Conservation (phyloP, 768 basidiomycete genomes). For the Amanita inopinata region DNA sequence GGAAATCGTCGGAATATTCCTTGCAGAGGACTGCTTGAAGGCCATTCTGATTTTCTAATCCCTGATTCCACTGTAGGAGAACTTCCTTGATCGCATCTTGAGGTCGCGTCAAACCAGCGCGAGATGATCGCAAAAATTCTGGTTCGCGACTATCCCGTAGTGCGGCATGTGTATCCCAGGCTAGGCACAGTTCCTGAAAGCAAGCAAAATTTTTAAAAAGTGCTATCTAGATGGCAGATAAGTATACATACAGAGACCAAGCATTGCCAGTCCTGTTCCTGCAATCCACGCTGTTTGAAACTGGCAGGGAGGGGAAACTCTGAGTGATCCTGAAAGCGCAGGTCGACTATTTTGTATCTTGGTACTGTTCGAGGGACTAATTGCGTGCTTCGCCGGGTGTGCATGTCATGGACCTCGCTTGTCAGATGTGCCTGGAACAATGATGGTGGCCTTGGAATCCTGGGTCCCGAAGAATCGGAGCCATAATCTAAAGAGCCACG, state of each 20-base stretch:
- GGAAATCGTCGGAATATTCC: slow-evolving; percentile 14
- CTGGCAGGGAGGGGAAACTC: slow-evolving; percentile 11
- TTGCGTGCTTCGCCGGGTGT: neutral
- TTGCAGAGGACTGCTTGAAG: slow-evolving; percentile 12
- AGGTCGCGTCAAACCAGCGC: slow-evolving; percentile 9
- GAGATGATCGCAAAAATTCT: neutral
- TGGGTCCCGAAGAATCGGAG: no score
- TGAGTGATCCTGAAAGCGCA: slow-evolving; percentile 12
- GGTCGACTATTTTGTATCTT: slow-evolving; percentile 15
- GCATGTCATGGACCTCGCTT: no score
- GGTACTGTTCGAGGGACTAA: neutral
- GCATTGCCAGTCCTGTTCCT: slow-evolving; percentile 13
- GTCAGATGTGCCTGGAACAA: no score
- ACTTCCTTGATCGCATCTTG: slow-evolving; percentile 15
- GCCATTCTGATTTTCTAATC: neutral
- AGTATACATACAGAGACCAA: slow-evolving; percentile 14
- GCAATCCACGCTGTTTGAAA: slow-evolving; percentile 10
- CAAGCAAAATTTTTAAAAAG: neutral
- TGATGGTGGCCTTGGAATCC: no score
- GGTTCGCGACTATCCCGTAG: neutral
- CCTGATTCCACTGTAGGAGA: slow-evolving; percentile 10
- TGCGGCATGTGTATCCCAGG: slow-evolving; percentile 1
- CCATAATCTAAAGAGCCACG: no score
- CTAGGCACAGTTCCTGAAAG: slow-evolving; percentile 1
- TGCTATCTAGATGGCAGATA: neutral